Base-by-base conservation (phyloP, 1,284 basidiomycete genomes). In the Coniferiporia sulphurascens region DNA sequence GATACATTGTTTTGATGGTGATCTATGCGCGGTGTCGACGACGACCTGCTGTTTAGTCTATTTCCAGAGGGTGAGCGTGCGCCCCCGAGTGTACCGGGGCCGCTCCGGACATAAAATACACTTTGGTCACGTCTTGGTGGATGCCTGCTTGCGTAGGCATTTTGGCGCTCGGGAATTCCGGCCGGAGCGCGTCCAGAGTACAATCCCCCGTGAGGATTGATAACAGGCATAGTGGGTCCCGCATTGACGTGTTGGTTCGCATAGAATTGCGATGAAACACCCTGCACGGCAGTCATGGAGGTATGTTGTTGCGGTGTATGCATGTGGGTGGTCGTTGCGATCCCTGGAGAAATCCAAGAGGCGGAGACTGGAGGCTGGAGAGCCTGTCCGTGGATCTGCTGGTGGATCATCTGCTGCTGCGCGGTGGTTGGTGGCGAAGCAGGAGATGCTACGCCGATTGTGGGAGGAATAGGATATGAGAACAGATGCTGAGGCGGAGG, bases 381-480 rank as follows among this genome's bases (percentile, higher is more conserved):
- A 10, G 22, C 8, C 41, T 60, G 55, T 22, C 43, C 43, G 9
- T 50, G 53, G 15, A 55, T 49, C 9, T 60, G 58, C 34, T 56
- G 54, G 4, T 51, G 59, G 19, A 19, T 44, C 15, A 34, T 35
- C 34, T 58, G 60, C 10, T 56, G 59, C 48, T 56, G 59, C 9
- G 17, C 36, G 3, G 12, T 49, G 13, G 35, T 22, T 35, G 52
- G 52, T 7, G 56, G 52, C 6, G 49, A 55, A n/a, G 58, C 15
- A 22, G 52, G 46, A 12, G 56, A 45, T 19, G 48, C 8, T 12
- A 52, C 41, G 6, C 51, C 43, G 9, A 27, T 44, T 13, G 60
- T n/a, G 8, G 49, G 44, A 4, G 59, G 59, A 19, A 58, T 32
- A 6, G 56, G 52, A 46, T 61, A 61, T 12, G 60, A 51, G 21